phyloP scores from a whole-genome alignment of 2,329 filamentous ascomycete genomes.

The Furcasterigmium sp. region DNA sequence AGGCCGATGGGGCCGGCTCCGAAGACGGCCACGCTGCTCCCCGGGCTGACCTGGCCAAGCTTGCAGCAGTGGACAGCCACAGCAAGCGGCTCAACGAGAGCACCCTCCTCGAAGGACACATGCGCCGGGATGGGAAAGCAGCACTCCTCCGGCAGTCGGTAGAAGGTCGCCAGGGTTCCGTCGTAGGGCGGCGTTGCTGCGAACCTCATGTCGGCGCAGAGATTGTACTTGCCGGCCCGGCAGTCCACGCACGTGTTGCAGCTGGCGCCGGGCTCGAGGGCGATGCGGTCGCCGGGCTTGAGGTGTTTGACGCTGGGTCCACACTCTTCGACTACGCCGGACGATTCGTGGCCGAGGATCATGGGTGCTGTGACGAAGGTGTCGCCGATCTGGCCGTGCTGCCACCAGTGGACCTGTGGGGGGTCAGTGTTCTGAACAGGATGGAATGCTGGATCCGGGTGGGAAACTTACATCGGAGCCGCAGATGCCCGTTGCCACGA shows the following conservation, averaged over 20 bases:
- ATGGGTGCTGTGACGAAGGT: slow-evolving; percentile 38
- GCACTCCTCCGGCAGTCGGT: slow-evolving; percentile 38
- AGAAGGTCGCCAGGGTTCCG: slow-evolving; percentile 45
- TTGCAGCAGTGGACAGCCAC: slow-evolving; percentile 44
- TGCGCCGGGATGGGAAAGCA: slow-evolving; percentile 38
- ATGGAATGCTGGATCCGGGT: no score
- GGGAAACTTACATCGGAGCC: background rate
- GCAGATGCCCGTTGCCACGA: background rate
- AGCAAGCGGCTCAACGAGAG: slow-evolving; percentile 46
- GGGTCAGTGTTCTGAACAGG: no score
- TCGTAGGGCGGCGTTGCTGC: slow-evolving; percentile 44
- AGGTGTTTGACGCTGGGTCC: slow-evolving; percentile 34
- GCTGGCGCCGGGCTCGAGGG: slow-evolving; percentile 42
- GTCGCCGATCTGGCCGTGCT: slow-evolving; percentile 39
- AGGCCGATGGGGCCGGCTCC: slow-evolving; percentile 46
- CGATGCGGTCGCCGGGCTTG: slow-evolving; percentile 37
- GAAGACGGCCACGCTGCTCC: slow-evolving; percentile 40
- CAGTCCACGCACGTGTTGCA: slow-evolving; percentile 39
- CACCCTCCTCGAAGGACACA: slow-evolving; percentile 44
- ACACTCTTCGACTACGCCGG: slow-evolving; percentile 33
- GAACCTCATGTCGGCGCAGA: slow-evolving; percentile 38
- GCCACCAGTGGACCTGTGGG: slow-evolving; percentile 34
- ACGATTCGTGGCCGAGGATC: slow-evolving; percentile 40
- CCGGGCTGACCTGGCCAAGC: slow-evolving; percentile 29
- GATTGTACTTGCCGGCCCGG: slow-evolving; percentile 31